Conservation (phyloP, 2,329 filamentous ascomycete genomes). For the Fusarium agapanthi region DNA sequence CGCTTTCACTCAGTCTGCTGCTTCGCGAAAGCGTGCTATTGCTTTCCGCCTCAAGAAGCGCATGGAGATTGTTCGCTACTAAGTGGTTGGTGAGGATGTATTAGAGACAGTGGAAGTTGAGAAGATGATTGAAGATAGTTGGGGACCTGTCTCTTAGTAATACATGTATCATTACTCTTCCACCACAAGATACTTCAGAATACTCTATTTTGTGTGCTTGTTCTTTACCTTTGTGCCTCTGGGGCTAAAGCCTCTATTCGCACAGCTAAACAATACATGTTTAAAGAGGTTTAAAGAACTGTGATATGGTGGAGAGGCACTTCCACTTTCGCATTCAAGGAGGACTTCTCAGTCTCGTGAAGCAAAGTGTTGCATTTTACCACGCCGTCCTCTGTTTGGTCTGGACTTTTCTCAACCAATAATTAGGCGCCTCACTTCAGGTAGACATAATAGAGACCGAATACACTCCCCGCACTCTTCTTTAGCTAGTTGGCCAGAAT, state of each 20-base stretch:
- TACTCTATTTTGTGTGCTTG: accelerated
- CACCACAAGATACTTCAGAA: accelerated
- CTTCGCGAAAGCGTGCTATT: conserved; percentile 68
- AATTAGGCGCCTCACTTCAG: accelerated
- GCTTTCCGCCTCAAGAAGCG: conserved; percentile 58
- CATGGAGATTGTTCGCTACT: conserved; percentile 43
- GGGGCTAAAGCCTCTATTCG: no score
- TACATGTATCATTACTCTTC: neutral
- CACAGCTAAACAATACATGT: no score
- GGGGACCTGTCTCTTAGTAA: accelerated
- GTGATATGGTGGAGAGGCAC: no score
- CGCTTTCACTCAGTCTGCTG: conserved; percentile 69
- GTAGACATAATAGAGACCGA: neutral
- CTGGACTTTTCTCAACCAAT: accelerated
- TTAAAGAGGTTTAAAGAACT: no score
- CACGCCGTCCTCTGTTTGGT: no score
- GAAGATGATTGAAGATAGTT: neutral
- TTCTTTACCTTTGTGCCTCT: no score
- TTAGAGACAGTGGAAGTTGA: no score
- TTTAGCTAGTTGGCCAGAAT: accelerated
- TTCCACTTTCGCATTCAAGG: no score
- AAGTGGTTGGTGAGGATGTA: neutral
- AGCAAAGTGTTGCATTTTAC: no score
- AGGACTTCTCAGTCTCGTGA: no score
- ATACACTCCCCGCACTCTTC: neutral